Base-by-base conservation (phyloP, 371 early-diverging fungal genomes). In the Mucor ambiguus region DNA sequence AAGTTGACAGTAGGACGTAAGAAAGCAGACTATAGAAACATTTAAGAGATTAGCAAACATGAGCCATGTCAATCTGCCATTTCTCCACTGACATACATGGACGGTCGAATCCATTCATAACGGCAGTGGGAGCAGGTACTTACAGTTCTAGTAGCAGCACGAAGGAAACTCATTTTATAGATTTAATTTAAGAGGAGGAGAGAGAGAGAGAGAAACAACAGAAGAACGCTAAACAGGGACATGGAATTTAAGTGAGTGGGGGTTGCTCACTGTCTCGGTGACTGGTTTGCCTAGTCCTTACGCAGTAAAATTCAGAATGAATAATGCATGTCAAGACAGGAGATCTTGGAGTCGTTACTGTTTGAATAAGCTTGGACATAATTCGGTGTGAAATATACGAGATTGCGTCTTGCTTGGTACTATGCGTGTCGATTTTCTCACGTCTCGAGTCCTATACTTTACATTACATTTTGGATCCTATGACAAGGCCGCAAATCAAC, bases 161-260 rank as follows among this genome's bases (percentile, higher is more conserved):
- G 81, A 69, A 85, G 80, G 69, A 85, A 85, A 74, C 81, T 85
- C 86, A 85, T 85, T 48, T 26, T 71, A 37, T 59, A 54, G 14
- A 33, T 52, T 52, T 20, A 41, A 32, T 55, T 64, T 49, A 41
- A 60, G 28, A 35, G 54, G 29, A 57, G 38, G 24, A 59, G 29
- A 57, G 38, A 32, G 8, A 58, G 32, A 56, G 18, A 58, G 32
- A 49, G 30, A 58, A 49, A 41, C 22, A 35, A 52, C 52, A 52
- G 52, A 52, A 28, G 16, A 28, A 28, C 28, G 14, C 52, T 28
- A 16, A 26, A 24, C 52, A 52, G 52, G 52, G 52, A 52, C 52
- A 52, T 26, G 52, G 28, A 52, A 52, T 52, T 48, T 22, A n/a
- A 52, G 26, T 52, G 52, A 52, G 26, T 52, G 52, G 52, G 49